Evolutionary conservation across 108 stramenopile genomes (phyloP).

Genomic region (Stephanodiscus triporus): DNA sequence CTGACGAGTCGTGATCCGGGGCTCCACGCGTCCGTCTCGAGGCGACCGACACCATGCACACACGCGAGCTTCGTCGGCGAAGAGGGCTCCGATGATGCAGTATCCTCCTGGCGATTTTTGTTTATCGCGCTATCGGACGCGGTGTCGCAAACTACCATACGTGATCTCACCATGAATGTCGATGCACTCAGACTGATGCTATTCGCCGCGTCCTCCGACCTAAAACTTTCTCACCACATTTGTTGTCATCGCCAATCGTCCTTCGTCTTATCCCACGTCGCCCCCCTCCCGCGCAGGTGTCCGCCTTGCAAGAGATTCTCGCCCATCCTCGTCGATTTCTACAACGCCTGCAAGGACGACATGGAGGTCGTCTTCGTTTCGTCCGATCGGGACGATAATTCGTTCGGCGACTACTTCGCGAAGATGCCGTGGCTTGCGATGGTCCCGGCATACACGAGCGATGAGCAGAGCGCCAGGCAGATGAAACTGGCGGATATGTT

Average conservation of each 20-base stretch:
- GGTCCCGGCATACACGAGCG: conserved; percentile 37
- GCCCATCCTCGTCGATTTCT: conserved; percentile 69
- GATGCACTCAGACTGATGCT: not conserved
- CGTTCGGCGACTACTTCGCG: conserved; percentile 63
- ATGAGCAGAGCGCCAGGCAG: conserved; percentile 49
- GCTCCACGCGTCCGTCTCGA: not conserved
- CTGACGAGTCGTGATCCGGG: not conserved
- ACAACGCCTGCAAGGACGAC: conserved; percentile 47
- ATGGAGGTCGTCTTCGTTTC: conserved; percentile 72
- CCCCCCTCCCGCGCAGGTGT: conserved; percentile 22
- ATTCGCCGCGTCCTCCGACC: not conserved
- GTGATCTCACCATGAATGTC: not conserved
- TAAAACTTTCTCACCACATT: conserved; percentile 9
- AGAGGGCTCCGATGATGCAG: no score
- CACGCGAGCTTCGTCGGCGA: no score
- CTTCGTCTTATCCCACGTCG: not conserved
- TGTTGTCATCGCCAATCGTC: not conserved
- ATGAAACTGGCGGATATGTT: conserved; percentile 57
- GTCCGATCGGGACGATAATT: conserved; percentile 57
- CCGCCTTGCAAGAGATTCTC: conserved; percentile 72
- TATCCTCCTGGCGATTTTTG: no score
- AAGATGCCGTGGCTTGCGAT: conserved; percentile 78
- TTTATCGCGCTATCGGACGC: no score
- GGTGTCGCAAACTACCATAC: no score
- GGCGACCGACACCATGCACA: not conserved